phyloP scores from a whole-genome alignment of 352 stramenopile species.

The Globisporangium barbulae region DNA sequence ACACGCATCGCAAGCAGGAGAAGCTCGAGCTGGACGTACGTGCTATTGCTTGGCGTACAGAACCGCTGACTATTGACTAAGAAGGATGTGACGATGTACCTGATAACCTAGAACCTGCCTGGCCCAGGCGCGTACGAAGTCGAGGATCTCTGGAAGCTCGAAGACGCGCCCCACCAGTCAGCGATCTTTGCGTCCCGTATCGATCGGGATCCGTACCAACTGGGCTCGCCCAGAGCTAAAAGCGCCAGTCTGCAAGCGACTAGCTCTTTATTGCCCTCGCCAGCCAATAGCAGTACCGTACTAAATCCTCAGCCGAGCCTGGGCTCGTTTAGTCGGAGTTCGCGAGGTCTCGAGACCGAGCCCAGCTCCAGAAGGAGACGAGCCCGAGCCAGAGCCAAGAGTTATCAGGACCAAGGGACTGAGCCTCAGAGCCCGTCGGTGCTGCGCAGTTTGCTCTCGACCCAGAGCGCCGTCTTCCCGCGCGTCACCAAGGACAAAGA shows the following conservation, averaged over 20 bases:
- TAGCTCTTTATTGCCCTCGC: background rate
- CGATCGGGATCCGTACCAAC: conserved; percentile 22
- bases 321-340: conserved; percentile 10
- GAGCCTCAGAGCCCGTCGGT: background rate
- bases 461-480: conserved; percentile 14
- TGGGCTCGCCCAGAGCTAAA: background rate
- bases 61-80: background rate
- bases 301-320: background rate
- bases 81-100: background rate
- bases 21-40: conserved; percentile 22
- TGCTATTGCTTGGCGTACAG: background rate
- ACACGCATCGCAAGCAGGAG: conserved; percentile 17
- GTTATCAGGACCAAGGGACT: background rate
- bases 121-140: conserved; percentile 56
- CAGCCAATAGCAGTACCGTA: background rate
- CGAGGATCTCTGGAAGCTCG: conserved; percentile 22
- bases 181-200: conserved; percentile 15
- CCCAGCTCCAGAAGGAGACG: background rate
- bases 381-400: background rate
- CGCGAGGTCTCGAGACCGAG: conserved; percentile 7
- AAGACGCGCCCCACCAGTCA: conserved; percentile 16
- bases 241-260: background rate
- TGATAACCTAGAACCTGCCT: conserved; percentile 30
- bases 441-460: conserved; percentile 7
- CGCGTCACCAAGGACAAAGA: conserved; percentile 6